phyloP scores from a whole-genome alignment of 2,329 filamentous ascomycete genomes.

The Trichoderma aggressivum region DNA sequence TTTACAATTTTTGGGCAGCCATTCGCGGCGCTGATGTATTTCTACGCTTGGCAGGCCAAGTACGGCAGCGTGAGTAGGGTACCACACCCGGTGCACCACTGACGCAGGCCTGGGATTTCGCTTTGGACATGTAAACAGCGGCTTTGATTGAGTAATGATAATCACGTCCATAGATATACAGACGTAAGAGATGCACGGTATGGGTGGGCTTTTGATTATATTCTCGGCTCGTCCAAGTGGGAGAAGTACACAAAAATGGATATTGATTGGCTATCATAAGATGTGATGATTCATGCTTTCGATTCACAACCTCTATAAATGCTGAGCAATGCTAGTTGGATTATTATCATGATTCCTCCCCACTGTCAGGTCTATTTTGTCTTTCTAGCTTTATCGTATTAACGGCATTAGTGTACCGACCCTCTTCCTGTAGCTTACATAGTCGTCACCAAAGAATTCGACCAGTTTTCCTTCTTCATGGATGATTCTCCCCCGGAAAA shows the following conservation, averaged over 20 bases:
- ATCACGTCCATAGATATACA: neutral
- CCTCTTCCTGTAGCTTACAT: constrained; percentile 65
- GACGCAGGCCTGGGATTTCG: neutral
- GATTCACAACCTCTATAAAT: neutral
- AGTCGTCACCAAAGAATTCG: constrained; percentile 80
- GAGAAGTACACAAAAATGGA: neutral
- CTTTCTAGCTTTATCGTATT: constrained; percentile 26
- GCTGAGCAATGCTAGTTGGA: neutral
- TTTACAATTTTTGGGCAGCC: constrained; percentile 96
- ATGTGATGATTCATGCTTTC: neutral
- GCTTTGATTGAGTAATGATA: neutral
- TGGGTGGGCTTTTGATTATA: neutral
- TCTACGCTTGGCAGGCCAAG: constrained; percentile 98
- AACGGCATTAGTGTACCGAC: constrained; percentile 82
- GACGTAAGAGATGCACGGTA: neutral
- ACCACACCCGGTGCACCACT: constrained; percentile 3
- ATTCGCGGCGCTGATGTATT: constrained; percentile 87
- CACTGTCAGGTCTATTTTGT: neutral
- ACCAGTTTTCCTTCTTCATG: constrained; percentile 77
- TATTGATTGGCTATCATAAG: neutral
- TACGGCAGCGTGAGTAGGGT: constrained; percentile 73
- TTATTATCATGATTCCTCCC: neutral
- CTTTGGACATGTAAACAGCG: neutral
- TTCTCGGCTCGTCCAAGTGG: neutral
- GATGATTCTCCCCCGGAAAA: constrained; percentile 72